Base-by-base conservation (phyloP, 139 green algal species). In the Micromonas pusilla region DNA sequence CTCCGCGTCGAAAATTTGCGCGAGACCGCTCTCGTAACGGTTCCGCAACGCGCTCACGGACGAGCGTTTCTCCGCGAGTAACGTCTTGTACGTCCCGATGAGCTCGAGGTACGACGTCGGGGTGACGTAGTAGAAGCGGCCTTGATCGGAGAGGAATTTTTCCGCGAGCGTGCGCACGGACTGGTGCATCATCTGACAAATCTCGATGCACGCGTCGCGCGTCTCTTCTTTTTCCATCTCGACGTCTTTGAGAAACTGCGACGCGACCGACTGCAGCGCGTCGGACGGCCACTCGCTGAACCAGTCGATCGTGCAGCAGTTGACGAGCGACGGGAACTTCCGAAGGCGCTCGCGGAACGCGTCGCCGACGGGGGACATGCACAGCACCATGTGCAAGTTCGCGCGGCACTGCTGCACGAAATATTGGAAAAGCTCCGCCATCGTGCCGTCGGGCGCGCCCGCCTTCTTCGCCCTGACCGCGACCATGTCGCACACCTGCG, bases 81-180 rank as follows among this genome's bases (percentile, higher is more conserved):
- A 83, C 31, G 33, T 37, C 84, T 96, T 94, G 86, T 94, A 97
- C 36, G 94, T 74, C 0, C 78, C 73, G 79, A 96, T 95, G 36
- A 96, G 85, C 85, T 97, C 92, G 52, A 97, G 86, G 85, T 95
- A 97, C 16, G 85, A 92, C 85, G 96, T 97, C 45, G 92, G 91
- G 9, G 93, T 97, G 72, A 87, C 92, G 86, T 97, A 97, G 79
- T 91, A 91, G 83, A 94, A 89, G 21, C 91, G 87, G 2, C 90
- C 77, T 66, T 82, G 87, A 0, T 79, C 70, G 65, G 91, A 65
- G 66, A 70, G 62, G 79, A 86, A 89, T n/a, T 82, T 57, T 26
- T 62, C 39, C 1, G 88, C 81, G 70, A 92, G 79, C 4, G 71
- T 53, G 16, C 83, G 70, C 52, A 89, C 82, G 2, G 66, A 80